Percentiles rank a stretch among this genome's conserved stretches.
These are phyloP conservation scores for Zymoseptoria crescenta DNA, from an alignment of 2,329 filamentous ascomycete species.

Conservation along the genomic window DNA sequence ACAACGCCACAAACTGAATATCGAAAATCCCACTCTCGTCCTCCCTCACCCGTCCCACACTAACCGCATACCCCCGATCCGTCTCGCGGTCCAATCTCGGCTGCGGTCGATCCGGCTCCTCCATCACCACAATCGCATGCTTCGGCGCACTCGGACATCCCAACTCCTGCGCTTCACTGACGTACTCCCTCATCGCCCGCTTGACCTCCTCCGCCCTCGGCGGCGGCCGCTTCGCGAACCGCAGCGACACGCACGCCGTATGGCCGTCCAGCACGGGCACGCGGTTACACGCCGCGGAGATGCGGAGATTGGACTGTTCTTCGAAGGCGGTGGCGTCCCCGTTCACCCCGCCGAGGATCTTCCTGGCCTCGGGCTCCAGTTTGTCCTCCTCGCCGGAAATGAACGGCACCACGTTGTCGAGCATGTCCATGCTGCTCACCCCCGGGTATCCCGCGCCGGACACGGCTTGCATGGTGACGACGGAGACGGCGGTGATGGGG, in stretches of 20 bases:
- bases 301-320: constrained; percentile 64
- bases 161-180: constrained; percentile 70
- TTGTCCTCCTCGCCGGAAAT: constrained; percentile 95
- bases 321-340: constrained; percentile 63
- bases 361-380: constrained; percentile 86
- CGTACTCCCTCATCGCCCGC: constrained; percentile 70
- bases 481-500: constrained; percentile 64
- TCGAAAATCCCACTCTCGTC: constrained; percentile 88
- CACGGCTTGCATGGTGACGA: constrained; percentile 92
- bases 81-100: constrained; percentile 83
- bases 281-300: constrained; percentile 84
- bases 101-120: constrained; percentile 84
- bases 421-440: constrained; percentile 86
- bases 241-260: constrained; percentile 84
- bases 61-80: constrained; percentile 79
- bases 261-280: constrained; percentile 95
- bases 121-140: constrained; percentile 77
- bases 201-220: constrained; percentile 71
- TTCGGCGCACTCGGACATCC: constrained; percentile 81
- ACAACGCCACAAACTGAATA: constrained; percentile 87
- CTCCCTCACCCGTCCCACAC: constrained; percentile 77
- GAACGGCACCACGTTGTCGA: constrained; percentile 93
- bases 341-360: constrained; percentile 78
- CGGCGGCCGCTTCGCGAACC: constrained; percentile 66
- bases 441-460: constrained; percentile 88